These are phyloP conservation scores for Meripilus lineatus DNA, from an alignment of 1,284 basidiomycete species.

Conservation along the genomic window DNA sequence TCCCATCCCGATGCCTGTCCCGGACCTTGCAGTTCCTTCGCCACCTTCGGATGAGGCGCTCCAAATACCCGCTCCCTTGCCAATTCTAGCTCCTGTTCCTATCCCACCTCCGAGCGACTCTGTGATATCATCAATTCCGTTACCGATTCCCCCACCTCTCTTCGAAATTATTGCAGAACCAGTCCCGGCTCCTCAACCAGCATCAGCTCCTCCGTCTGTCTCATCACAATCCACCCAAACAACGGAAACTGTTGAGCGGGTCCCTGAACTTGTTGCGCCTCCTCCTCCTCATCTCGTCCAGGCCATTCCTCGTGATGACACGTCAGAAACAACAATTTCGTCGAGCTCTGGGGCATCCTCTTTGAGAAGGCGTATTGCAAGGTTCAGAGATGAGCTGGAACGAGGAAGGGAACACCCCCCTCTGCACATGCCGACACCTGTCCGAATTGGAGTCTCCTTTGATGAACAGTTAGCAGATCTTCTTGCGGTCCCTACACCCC, in stretches of 20 bases:
- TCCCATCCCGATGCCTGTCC: not conserved
- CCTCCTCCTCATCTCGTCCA: too few relatives aligned
- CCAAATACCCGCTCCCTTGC: conserved; percentile 5
- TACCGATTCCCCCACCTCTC: too few relatives aligned
- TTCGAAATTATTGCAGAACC: too few relatives aligned
- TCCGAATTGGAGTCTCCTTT: conserved; percentile 42
- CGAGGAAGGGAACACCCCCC: conserved; percentile 22
- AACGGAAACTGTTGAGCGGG: too few relatives aligned
- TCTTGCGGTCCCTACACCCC: conserved; percentile 37
- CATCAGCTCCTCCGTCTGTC: too few relatives aligned
- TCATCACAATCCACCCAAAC: too few relatives aligned
- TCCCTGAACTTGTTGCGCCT: conserved; percentile 7
- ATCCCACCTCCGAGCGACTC: not conserved
- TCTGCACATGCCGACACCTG: conserved; percentile 37
- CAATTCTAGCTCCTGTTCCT: conserved; percentile 8
- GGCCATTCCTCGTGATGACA: conserved; percentile 18
- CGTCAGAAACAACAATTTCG: conserved; percentile 14
- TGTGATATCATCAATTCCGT: not conserved
- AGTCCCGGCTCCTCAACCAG: too few relatives aligned
- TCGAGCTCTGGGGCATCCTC: conserved; percentile 16
- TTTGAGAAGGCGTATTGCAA: conserved; percentile 23
- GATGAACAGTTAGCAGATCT: conserved; percentile 59
- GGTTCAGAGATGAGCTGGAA: conserved; percentile 16
- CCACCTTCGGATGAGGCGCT: too few relatives aligned
- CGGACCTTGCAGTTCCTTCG: too few relatives aligned